phyloP scores from a whole-genome alignment of 257 asterid genomes.

The Petunia secreta region DNA sequence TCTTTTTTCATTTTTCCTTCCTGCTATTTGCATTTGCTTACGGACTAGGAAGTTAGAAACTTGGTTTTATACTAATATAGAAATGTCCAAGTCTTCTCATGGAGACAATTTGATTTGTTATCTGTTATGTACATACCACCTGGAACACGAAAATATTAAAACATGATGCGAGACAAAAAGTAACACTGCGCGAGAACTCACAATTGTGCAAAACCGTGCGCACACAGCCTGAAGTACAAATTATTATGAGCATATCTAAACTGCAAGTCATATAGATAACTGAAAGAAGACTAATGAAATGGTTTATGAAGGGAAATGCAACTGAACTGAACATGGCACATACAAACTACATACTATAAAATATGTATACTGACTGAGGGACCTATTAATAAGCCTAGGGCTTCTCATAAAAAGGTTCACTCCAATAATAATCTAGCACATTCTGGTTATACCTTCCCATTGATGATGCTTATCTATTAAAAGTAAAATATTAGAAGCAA shows the following conservation, averaged over 20 bases:
- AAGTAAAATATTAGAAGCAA: too few species aligned
- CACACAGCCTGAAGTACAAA: background rate
- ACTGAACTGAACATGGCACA: background rate
- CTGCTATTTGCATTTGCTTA: too few species aligned
- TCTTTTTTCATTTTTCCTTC: too few species aligned
- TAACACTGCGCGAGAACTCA: background rate
- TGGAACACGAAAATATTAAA: constrained; percentile 30
- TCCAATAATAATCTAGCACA: too few species aligned
- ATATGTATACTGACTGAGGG: background rate
- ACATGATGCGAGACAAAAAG: background rate
- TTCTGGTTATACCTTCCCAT: too few species aligned
- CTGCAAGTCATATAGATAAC: background rate
- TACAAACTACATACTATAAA: background rate
- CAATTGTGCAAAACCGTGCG: background rate
- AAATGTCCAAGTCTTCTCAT: too few species aligned
- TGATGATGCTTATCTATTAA: too few species aligned
- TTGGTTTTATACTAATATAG: too few species aligned
- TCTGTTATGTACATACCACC: constrained; percentile 72
- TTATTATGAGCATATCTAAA: background rate
- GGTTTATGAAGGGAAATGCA: background rate
- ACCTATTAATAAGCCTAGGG: too few species aligned
- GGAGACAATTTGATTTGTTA: constrained; percentile 57
- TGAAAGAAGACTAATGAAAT: background rate
- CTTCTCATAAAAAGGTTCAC: too few species aligned
- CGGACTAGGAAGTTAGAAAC: too few species aligned